These are phyloP conservation scores for Chalaropsis thielavioides DNA, from an alignment of 2,329 filamentous ascomycete species.

Conservation along the genomic window DNA sequence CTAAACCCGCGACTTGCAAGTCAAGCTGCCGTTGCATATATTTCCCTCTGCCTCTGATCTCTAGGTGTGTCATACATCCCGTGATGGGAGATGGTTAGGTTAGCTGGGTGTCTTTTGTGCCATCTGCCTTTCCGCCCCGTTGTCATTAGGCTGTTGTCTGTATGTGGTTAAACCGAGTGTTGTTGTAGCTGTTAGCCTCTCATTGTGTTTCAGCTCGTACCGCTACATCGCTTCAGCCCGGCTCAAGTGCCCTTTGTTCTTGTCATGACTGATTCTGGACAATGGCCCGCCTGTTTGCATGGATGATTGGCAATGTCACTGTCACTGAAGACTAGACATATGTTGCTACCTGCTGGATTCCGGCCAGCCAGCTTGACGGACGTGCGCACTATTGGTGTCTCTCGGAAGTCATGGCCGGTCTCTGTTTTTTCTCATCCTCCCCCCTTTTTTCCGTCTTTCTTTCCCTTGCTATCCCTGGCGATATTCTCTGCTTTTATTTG, in stretches of 20 bases:
- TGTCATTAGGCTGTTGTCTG: background rate
- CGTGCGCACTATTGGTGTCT: background rate
- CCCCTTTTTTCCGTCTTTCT: constrained; percentile 20
- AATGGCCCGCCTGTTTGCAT: background rate
- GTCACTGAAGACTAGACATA: background rate
- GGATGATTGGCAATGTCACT: background rate
- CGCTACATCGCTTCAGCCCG: background rate
- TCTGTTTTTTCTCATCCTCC: constrained; percentile 19
- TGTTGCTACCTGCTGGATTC: background rate
- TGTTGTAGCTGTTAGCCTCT: background rate
- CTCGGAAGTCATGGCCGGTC: background rate
- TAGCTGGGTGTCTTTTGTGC: background rate
- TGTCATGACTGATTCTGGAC: background rate
- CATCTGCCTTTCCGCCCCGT: background rate
- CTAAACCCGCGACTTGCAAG: background rate
- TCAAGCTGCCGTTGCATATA: background rate
- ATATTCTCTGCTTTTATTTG: background rate
- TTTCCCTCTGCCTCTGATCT: background rate
- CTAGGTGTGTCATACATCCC: background rate
- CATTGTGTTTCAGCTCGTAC: background rate
- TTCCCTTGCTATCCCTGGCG: background rate
- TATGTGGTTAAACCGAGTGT: background rate
- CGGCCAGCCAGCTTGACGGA: background rate
- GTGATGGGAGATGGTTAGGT: no score
- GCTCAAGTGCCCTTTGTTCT: background rate